Evolutionary conservation across 768 basidiomycete genomes (phyloP), one percentile per base, ranked within the genome.

Genomic region (Boletus huronensis): DNA sequence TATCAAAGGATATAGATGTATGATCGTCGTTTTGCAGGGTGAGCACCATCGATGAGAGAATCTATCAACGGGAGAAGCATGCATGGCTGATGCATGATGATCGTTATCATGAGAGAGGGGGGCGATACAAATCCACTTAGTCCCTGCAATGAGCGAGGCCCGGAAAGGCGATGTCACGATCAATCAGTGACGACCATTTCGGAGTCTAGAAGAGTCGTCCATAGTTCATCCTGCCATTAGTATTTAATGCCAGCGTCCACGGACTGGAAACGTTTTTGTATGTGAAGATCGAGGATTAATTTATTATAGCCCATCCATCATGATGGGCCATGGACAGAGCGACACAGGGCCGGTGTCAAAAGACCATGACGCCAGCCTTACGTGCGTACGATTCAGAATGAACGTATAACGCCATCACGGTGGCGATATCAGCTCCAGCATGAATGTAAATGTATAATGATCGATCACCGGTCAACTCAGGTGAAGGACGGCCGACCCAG

Each of bases 381-480:
- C 6, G 11, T 21, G 32, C 23, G 32, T 38, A 43, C 29, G 41
- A 42, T 8, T 9, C 25, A 16, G 41, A 45, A 40, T 34, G 49
- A 47, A 53, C 16, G 23, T 29, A 46, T 16, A 25, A 43, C 42
- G 38, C 47, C 54, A 38, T 51, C 38, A 38, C 4, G 38, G 50
- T 26, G 55, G 52, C 39, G 41, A 55, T 40, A 47, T 55, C 39
- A 28, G 8, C 9, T 17, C 26, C 8, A 11, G 25, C 35, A 25
- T 14, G 42, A n/a, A 41, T 10, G 50, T 13, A n/a, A n/a, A n/a
- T n/a, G n/a, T n/a, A n/a, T 6, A 38, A 17, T 6, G 36, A 60
- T 63, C 58, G 44, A 58, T 59, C 51, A 29, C 46, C 36, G 52
- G 41, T 14, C 35, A 13, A 9, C 47, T 44, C 21, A 16, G 14